phyloP scores from a whole-genome alignment of 164 flowering plant species.

The Kalanchoe fedtschenkoi region DNA sequence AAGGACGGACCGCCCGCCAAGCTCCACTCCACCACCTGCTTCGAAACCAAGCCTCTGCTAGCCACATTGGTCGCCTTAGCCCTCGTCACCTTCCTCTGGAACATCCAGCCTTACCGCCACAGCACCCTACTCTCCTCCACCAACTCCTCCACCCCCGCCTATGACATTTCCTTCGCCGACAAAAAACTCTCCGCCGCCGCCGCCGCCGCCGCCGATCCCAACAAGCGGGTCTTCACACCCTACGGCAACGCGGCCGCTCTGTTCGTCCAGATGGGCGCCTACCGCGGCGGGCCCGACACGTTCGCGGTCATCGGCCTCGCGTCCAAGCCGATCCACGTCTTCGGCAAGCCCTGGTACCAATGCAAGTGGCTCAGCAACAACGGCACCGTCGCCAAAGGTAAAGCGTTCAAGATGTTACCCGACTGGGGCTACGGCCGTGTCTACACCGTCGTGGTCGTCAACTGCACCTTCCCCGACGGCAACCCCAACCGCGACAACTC shows the following conservation, averaged over 20 bases:
- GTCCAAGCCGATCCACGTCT: constrained; percentile 65
- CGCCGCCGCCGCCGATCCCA: constrained; percentile 19
- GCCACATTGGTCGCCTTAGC: constrained; percentile 38
- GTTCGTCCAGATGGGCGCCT: constrained; percentile 61
- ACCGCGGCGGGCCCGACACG: constrained; percentile 51
- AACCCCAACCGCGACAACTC: constrained; percentile 36
- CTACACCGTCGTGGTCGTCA: constrained; percentile 57
- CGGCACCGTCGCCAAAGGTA: constrained; percentile 17
- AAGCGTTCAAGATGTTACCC: constrained; percentile 48
- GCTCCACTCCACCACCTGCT: constrained; percentile 17
- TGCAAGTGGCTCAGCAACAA: constrained; percentile 45
- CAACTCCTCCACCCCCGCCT: constrained; percentile 4
- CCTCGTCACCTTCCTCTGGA: constrained; percentile 39
- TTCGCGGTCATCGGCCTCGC: constrained; percentile 60
- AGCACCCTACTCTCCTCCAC: constrained; percentile 21
- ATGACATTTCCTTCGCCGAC: constrained; percentile 4
- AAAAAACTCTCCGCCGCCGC: background rate
- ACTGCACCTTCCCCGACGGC: constrained; percentile 36
- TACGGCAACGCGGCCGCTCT: constrained; percentile 51
- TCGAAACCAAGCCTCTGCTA: constrained; percentile 46
- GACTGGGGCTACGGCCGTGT: constrained; percentile 79
- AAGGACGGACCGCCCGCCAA: constrained; percentile 18
- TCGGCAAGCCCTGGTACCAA: constrained; percentile 44
- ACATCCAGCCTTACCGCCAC: constrained; percentile 53
- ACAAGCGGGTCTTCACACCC: constrained; percentile 33